phyloP scores from a whole-genome alignment of 2,329 filamentous ascomycete genomes.

The Diaporthe vexans region DNA sequence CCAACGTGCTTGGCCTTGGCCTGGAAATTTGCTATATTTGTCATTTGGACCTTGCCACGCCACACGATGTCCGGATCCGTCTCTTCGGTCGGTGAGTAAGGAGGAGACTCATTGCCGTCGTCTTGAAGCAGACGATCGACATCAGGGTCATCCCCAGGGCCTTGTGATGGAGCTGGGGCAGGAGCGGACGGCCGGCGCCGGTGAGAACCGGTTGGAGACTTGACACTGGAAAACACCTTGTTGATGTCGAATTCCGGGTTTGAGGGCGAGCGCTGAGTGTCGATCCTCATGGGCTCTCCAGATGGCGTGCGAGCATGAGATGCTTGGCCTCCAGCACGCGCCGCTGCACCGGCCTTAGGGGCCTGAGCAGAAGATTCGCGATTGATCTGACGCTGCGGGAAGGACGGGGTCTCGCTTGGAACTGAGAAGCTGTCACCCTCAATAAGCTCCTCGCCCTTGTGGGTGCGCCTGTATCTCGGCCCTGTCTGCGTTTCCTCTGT shows the following conservation, averaged over 20 bases:
- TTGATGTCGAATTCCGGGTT: conserved; percentile 82
- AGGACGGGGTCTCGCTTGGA: conserved; percentile 54
- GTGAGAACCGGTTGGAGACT: conserved; percentile 74
- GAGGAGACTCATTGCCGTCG: conserved; percentile 82
- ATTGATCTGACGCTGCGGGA: conserved; percentile 52
- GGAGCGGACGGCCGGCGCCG: conserved; percentile 64
- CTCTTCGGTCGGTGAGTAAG: conserved; percentile 86
- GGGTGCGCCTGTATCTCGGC: conserved; percentile 86
- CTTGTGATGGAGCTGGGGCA: conserved; percentile 56
- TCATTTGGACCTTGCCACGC: conserved; percentile 84
- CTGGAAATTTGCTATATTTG: conserved; percentile 79
- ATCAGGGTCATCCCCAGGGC: conserved; percentile 83
- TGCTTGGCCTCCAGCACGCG: conserved; percentile 22
- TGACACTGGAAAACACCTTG: conserved; percentile 86
- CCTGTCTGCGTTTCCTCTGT: conserved; percentile 74
- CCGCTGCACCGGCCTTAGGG: conserved; percentile 27
- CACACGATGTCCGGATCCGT: conserved; percentile 81
- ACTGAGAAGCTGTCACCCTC: conserved; percentile 75
- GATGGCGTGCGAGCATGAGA: conserved; percentile 42
- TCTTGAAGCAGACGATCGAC: conserved; percentile 92
- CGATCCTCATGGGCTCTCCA: conserved; percentile 55
- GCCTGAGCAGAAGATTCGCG: conserved; percentile 46
- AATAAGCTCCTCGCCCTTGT: conserved; percentile 94
- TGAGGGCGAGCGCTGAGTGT: conserved; percentile 68
- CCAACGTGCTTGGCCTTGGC: conserved; percentile 87